Evolutionary conservation across 495 filamentous ascomycete genomes (phyloP), one percentile per base, ranked within the genome.

Genomic region (Cercophora newfieldiana): DNA sequence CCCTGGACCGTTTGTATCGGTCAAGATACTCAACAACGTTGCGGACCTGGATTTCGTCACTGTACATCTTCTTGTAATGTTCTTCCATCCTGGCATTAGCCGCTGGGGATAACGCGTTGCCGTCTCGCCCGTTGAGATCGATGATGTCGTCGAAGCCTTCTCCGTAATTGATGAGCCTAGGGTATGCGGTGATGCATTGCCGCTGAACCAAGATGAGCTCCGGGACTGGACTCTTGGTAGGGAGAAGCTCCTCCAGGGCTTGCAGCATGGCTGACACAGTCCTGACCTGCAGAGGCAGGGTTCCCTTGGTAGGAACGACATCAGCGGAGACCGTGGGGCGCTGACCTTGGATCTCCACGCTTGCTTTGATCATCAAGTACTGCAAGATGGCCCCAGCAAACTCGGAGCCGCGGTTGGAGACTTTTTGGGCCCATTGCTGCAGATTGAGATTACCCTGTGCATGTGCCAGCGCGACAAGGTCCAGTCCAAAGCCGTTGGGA

Each of bases 41-140:
- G 29, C 90, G 84, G 57, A 97, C 87, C 44, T 94, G 89, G 25
- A 91, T 83, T 67, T 97, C 91, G 60, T 91, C 87, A 66, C 91
- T 89, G 72, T 98, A 98, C 92, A 99, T 97, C 67, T 89, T 89
- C 76, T 96, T 96, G 76, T 96, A 98, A 56, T 96, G 87, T 63
- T 97, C 91, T 71, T 97, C 93, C 95, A 99, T 99, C 73, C 91
- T 88, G 66, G 86, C 88, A 67, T 96, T 91, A 25, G 94, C 89
- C 22, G 86, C 85, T n/a, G 85, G 81, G 0, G 93, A 88, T 22
- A 99, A 81, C 0, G 85, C 83, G 72, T 98, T 96, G 4, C 89
- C 87, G 51, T 89, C 85, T 66, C 89, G 82, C 30, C 93, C 91
- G 70, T 96, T 95, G 21, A 85, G 83, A 71, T 97, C 90, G 66